These are phyloP conservation scores for Cicer chorassanicum DNA, from an alignment of 306 rosid genomes.

Conservation along the genomic window DNA sequence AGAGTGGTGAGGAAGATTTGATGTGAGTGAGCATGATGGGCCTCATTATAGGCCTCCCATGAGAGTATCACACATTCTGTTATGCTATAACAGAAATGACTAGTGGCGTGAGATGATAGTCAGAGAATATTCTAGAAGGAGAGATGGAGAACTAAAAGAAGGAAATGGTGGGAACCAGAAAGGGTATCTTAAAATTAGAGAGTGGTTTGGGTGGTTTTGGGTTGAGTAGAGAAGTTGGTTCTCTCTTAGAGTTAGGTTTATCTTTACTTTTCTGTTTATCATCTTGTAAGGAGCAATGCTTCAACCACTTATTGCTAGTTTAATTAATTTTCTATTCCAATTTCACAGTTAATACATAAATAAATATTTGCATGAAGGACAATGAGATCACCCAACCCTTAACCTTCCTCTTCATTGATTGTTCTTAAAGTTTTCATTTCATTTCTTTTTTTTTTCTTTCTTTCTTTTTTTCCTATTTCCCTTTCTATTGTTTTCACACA, in stretches of 20 bases:
- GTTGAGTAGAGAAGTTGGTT: not conserved
- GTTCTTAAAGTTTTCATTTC: conserved; percentile 54
- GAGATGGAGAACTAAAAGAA: not conserved
- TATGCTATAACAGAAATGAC: not conserved
- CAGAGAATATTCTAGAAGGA: not conserved
- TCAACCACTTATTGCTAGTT: too few relatives aligned
- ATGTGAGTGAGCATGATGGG: not conserved
- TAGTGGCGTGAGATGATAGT: not conserved
- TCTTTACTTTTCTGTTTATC: too few relatives aligned
- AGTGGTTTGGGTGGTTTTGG: not conserved
- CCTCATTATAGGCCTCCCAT: too few relatives aligned
- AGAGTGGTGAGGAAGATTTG: conserved; percentile 33
- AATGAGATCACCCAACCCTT: conserved; percentile 63
- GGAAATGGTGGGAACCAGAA: not conserved
- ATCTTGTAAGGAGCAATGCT: too few relatives aligned
- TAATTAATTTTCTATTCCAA: too few relatives aligned
- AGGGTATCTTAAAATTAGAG: not conserved
- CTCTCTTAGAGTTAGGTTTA: not conserved
- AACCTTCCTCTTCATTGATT: conserved; percentile 52
- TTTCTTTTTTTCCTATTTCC: not conserved
- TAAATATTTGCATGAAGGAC: conserved; percentile 25
- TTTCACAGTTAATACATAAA: too few relatives aligned
- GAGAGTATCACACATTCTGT: not conserved
- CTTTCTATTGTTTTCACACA: too few relatives aligned
- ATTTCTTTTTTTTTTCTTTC: conserved; percentile 16